These are phyloP conservation scores for Hygrocybe punicea DNA, from an alignment of 768 basidiomycete genomes.

Conservation along the genomic window DNA sequence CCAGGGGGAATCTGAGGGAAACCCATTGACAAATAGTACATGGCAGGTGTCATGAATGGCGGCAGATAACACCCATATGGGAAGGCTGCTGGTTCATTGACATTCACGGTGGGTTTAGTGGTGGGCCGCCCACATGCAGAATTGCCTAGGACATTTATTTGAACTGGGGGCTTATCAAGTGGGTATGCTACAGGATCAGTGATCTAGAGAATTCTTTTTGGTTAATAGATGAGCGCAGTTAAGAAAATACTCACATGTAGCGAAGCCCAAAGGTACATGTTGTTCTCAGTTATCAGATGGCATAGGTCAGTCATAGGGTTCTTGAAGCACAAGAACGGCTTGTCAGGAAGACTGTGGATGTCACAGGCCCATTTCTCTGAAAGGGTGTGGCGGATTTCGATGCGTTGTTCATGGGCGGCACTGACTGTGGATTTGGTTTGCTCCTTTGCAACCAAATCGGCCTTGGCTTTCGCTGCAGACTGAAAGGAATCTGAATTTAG, in stretches of 20 bases:
- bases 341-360: no score
- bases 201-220: background rate
- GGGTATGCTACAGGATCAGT: background rate
- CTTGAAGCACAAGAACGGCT: conserved; percentile 4
- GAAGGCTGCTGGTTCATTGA: background rate
- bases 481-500: background rate
- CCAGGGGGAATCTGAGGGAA: background rate
- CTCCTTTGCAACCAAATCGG: background rate
- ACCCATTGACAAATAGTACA: background rate
- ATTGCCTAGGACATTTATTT: conserved; percentile 1
- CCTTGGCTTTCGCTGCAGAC: background rate
- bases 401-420: background rate
- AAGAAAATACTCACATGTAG: conserved; percentile 2
- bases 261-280: conserved; percentile 4
- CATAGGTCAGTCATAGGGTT: conserved; percentile 1
- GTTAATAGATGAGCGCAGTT: background rate
- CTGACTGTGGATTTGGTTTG: background rate
- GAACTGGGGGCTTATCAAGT: background rate
- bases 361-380: background rate
- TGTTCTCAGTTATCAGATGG: conserved; percentile 7
- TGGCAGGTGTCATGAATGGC: background rate
- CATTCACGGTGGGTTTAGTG: background rate
- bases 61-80: background rate
- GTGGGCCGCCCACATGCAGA: background rate
- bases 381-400: background rate